Conservation (phyloP, 441 rosid genomes). For the Geranium incanum region DNA sequence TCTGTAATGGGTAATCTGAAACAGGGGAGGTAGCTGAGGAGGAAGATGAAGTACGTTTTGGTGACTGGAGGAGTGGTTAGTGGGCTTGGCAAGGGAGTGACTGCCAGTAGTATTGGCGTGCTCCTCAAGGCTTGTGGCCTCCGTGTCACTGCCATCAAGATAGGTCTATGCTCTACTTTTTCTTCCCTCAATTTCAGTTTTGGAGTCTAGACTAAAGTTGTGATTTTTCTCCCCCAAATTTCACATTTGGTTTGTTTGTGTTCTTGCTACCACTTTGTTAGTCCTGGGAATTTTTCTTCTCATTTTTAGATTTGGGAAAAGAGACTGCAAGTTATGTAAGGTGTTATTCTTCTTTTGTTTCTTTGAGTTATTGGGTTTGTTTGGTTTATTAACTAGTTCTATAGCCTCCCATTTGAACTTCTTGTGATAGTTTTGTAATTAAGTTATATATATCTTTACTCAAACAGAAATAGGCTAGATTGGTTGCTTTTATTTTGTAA, state of each 20-base stretch:
- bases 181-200: not conserved
- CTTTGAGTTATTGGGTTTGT: no score
- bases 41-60: not conserved
- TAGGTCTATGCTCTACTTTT: not conserved
- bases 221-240: not conserved
- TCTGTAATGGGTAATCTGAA: no score
- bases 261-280: not conserved
- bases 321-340: no score
- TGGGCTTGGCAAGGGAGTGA: not conserved
- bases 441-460: no score
- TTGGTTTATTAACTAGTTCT: no score
- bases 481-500: no score
- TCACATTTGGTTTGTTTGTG: not conserved
- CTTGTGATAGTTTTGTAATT: no score
- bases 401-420: no score
- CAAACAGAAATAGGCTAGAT: no score
- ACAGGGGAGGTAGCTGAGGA: not conserved
- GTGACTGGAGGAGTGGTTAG: not conserved
- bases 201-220: not conserved
- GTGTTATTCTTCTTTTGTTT: no score
- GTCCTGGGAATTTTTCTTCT: not conserved
- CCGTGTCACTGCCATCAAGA: not conserved
- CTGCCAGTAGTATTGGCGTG: not conserved
- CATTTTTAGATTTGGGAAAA: not conserved
- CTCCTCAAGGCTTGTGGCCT: constrained; percentile 3